phyloP scores from a whole-genome alignment of 176 grass and related monocot species.

The Raddia guianensis region DNA sequence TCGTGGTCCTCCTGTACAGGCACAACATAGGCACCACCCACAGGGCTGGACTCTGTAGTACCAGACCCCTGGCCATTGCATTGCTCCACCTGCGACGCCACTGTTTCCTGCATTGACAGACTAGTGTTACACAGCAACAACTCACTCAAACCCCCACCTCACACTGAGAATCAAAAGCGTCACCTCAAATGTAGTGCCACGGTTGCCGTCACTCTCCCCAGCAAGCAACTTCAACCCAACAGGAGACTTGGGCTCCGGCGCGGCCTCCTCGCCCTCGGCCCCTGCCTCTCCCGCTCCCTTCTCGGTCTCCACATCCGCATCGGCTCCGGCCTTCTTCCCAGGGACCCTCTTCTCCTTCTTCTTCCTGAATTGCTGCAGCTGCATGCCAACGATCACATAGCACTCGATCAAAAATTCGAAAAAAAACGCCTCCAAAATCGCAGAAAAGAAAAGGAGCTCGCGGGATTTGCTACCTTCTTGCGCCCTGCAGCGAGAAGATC shows the following conservation, averaged over 20 bases:
- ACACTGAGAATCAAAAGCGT: conserved; percentile 21
- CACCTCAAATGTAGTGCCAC: conserved; percentile 44
- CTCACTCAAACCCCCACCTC: neutral
- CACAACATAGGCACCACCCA: neutral
- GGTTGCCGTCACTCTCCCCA: conserved; percentile 37
- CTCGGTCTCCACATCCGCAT: conserved; percentile 37
- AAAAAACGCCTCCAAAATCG: neutral
- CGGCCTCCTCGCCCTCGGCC: conserved; percentile 18
- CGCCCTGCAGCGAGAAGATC: conserved; percentile 89
- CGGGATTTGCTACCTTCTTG: conserved; percentile 62
- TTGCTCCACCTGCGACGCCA: conserved; percentile 52
- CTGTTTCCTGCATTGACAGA: conserved; percentile 73
- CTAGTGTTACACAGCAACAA: conserved; percentile 43
- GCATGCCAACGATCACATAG: conserved; percentile 22
- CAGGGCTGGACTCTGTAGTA: neutral
- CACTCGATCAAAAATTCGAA: conserved; percentile 24
- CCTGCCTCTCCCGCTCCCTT: conserved; percentile 25
- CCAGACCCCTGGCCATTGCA: conserved; percentile 47
- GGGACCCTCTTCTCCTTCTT: conserved; percentile 83
- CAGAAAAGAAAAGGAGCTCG: neutral
- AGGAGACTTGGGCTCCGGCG: conserved; percentile 35
- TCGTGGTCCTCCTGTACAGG: neutral
- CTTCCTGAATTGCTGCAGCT: conserved; percentile 97
- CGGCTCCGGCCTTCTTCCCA: conserved; percentile 43
- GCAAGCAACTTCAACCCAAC: conserved; percentile 47